Evolutionary conservation across 1,284 basidiomycete genomes (phyloP), one percentile per base, ranked within the genome.

Genomic region (Trametes polyzona): DNA sequence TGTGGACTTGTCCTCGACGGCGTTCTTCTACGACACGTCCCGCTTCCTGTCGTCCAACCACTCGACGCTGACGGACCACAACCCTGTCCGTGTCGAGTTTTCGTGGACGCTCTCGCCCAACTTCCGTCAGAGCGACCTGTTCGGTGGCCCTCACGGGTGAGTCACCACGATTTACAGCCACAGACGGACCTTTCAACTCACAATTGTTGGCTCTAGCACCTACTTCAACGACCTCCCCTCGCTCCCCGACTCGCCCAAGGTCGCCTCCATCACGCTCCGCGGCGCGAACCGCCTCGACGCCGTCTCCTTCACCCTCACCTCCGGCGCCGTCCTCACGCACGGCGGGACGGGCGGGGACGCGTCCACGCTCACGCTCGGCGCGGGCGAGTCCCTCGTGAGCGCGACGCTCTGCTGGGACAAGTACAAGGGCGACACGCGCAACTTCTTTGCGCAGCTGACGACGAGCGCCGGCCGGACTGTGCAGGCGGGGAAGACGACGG

Each of bases 101-200:
- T n/a, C 30, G 5, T 58, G 47, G 47, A 27, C 57, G 23, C 16
- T 32, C 17, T 5, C 42, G 26, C 16, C 37, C 36, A 36, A 10
- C 9, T 42, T 58, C 43, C 57, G 47, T 35, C 52, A 51, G 47
- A 47, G 42, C 57, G 52, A 50, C 48, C 35, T 55, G 24, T 58
- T 33, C 35, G 57, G 57, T 32, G 57, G 57, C 5, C 57, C 57
- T 32, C 57, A 58, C 43, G 57, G 56, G 40, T 47, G 2, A 24
- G 46, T 16, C 9, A 3, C 35, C 19, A 1, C 24, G 6, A 16
- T 16, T 4, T 12, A 26, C 35, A 7, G 2, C 43, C 16, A 16
- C 35, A 12, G n/a, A 11, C 21, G 4, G 4, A 16, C 23, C 4
- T n/a, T 12, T n/a, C n/a, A 2, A 16, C 46, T 37, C 21, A 36